These are phyloP conservation scores for Hyaloscypha bicolor DNA, from an alignment of 495 filamentous ascomycete genomes.

Conservation along the genomic window DNA sequence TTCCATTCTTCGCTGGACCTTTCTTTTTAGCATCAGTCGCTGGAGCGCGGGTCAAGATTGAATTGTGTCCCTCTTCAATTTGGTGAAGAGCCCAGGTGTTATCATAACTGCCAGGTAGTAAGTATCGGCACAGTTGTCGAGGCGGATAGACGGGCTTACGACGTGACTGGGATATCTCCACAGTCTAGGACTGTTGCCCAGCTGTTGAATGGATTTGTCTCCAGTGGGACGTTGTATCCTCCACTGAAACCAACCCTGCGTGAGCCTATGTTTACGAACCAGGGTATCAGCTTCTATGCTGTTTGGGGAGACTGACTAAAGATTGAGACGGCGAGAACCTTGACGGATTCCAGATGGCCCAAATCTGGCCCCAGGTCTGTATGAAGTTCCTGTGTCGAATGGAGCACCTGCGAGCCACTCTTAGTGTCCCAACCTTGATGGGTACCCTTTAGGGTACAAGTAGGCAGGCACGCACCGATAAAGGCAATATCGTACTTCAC, in stretches of 20 bases:
- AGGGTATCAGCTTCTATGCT: conserved; percentile 33
- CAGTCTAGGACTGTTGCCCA: conserved; percentile 74
- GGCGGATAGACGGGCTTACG: conserved; percentile 35
- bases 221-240: conserved; percentile 45
- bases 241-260: conserved; percentile 37
- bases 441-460: conserved; percentile 4
- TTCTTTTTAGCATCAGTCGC: conserved; percentile 48
- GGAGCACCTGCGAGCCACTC: conserved; percentile 39
- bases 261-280: conserved; percentile 28
- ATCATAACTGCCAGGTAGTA: conserved; percentile 47
- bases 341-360: conserved; percentile 81
- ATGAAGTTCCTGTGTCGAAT: conserved; percentile 69
- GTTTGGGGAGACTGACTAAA: conserved; percentile 37
- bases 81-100: conserved; percentile 75
- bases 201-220: conserved; percentile 64
- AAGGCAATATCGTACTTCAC: conserved; percentile 80
- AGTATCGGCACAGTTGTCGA: conserved; percentile 13
- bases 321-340: conserved; percentile 59
- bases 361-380: conserved; percentile 81
- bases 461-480: conserved; percentile 51
- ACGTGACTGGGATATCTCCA: conserved; percentile 74
- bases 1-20: conserved; percentile 53
- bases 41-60: conserved; percentile 52
- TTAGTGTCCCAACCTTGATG: conserved; percentile 26
- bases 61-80: conserved; percentile 66